These are phyloP conservation scores for Biscogniauxia marginata DNA, from an alignment of 2,329 filamentous ascomycete genomes.

Conservation along the genomic window DNA sequence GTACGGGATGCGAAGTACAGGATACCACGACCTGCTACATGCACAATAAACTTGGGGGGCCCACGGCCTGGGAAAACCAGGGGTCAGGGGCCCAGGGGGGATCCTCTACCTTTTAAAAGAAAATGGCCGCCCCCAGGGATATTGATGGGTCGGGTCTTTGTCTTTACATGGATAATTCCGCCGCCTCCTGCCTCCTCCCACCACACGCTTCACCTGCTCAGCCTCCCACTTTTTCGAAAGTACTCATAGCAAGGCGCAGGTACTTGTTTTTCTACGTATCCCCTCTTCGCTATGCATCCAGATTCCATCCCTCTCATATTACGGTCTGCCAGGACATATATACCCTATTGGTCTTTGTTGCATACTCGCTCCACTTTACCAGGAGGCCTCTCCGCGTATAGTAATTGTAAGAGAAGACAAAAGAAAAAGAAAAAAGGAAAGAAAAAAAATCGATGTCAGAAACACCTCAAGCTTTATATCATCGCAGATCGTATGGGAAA, in stretches of 20 bases:
- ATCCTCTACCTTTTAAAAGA: not conserved
- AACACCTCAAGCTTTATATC: not conserved
- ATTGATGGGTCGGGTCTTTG: not conserved
- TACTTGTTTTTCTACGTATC: not conserved
- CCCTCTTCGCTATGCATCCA: not conserved
- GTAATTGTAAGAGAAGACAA: too few species aligned
- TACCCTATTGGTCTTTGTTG: not conserved
- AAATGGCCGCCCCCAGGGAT: not conserved
- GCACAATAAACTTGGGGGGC: not conserved
- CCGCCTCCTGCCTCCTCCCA: slow-evolving; percentile 1
- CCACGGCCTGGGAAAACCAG: not conserved
- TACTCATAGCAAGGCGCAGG: not conserved
- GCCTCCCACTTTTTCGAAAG: not conserved
- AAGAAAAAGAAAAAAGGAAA: too few species aligned
- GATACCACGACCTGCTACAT: not conserved
- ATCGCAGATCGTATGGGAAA: not conserved
- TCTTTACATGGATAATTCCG: slow-evolving; percentile 5
- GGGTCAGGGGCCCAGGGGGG: not conserved
- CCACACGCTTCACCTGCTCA: not conserved
- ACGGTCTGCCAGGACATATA: not conserved
- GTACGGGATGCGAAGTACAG: too few species aligned
- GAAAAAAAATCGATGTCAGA: slow-evolving; percentile 10
- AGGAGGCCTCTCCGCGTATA: not conserved
- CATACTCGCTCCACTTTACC: not conserved
- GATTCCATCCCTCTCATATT: not conserved